Base-by-base conservation (phyloP, 768 basidiomycete genomes). In the Mycena metata region DNA sequence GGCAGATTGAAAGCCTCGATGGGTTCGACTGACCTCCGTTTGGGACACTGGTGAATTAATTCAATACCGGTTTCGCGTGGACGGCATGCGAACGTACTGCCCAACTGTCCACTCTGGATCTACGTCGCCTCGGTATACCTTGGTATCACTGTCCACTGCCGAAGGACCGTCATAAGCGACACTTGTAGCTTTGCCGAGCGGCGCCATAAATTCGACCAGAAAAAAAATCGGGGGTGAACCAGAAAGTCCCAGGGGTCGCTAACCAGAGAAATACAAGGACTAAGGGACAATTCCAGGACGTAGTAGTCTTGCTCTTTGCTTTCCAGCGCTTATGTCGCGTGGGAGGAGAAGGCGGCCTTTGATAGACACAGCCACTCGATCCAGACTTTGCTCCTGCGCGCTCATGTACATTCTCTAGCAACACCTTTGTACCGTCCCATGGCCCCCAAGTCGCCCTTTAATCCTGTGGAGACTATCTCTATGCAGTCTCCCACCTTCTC, bases 21-120 rank as follows among this genome's bases (percentile, higher is more conserved):
- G 15, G 39, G n/a, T n/a, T n/a, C 30, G 56, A 49, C 13, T 30
- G 21, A 86, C 88, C 88, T 78, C 89, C 88, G 73, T 89, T 86
- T 5, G 88, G 82, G 56, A 88, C 75, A 43, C 88, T 89, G 69
- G 35, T 50, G 17, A 43, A 23, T 35, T 17, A 23, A n/a, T n/a
- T 57, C n/a, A 26, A 54, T 45, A 23, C 12, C 33, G 30, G 35
- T 51, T 39, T 16, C 39, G 15, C 9, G 39, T 56, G 59, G 50
- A 47, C 13, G 51, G 26, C 43, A n/a, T 33, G 35, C 43, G 41
- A 33, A 80, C 85, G 73, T 71, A 86, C 88, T 80, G 80, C 55
- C 77, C 79, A 50, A 87, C 70, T 7, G 76, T 50, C 88, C 88
- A 89, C 7, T 81, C 79, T 19, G 80, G 69, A 66, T 88, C 85